Base-by-base conservation (phyloP, 495 filamentous ascomycete species). In the Penicillium maclennaniae region DNA sequence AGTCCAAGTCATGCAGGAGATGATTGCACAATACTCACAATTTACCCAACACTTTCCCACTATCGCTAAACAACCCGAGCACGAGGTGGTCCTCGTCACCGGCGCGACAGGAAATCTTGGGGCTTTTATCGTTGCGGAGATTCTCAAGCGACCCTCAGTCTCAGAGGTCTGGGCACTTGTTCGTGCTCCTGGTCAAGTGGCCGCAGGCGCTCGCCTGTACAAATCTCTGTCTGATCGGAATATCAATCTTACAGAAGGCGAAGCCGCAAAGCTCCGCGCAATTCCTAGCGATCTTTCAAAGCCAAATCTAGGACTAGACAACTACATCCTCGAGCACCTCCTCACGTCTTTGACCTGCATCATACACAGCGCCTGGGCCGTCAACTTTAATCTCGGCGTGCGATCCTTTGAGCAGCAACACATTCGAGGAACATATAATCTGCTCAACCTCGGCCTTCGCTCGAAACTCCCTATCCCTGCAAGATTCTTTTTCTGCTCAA, bases 301-400 rank as follows among this genome's bases (percentile, higher is more conserved):
- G 8, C 44, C 65, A 4, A 59, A 57, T 15, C 73, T 86, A 2
- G 83, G 82, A 16, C 62, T 86, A 4, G 42, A 59, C 7, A 31
- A 59, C 0, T 47, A 60, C 4, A 57, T 57, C n/a, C 71, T 82
- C 36, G 52, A 67, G 0, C 49, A 71, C 1, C 62, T 87, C 0
- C 70, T 68, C 0, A 60, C 63, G 1, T 69, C 70, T 17, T 62
- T 70, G 1, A 83, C 79, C 0, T 60, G 71, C 0, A 68, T 86
- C 27, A 77, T 87, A 31, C 86, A 87, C 60, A 73, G 78, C 4
- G 86, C 84, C 17, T 89, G 86, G 85, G 78, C 82, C 0, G 86
- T 88, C n/a, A 88, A 89, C 63, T 89, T 89, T 71, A 85, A 81
- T 50, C 70, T 83, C 44, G 74, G 76, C n/a, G 72, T 87, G 1